A percentile compares a stretch with the other conserved stretches of the same genome.
Evolutionary conservation across 768 basidiomycete genomes (phyloP).

Genomic region (Coprinopsis cinerea): DNA sequence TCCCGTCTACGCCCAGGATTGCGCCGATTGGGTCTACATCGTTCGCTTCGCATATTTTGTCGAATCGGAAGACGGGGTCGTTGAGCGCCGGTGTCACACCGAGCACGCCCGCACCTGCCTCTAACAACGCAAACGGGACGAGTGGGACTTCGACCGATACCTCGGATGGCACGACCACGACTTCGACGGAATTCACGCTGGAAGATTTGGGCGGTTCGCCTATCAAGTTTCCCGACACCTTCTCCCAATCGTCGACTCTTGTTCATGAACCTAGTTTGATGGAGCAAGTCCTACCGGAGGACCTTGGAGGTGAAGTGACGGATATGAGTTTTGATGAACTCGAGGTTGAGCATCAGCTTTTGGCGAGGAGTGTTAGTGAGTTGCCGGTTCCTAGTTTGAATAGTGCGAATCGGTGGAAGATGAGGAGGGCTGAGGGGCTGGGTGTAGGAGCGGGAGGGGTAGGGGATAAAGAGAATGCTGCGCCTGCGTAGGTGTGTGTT

Average conservation of each 20-base stretch:
- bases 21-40: slow-evolving; percentile 5
- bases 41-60: slow-evolving; percentile 10
- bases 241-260: slow-evolving; percentile 26
- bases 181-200: no score
- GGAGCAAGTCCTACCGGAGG: slow-evolving; percentile 54
- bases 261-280: slow-evolving; percentile 49
- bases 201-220: not conserved
- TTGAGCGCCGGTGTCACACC: no score
- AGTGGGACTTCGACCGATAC: no score
- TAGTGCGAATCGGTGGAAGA: slow-evolving; percentile 13
- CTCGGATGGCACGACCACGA: no score
- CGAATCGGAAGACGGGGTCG: slow-evolving; percentile 17
- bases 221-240: not conserved
- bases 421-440: slow-evolving; percentile 21
- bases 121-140: no score
- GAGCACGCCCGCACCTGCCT: no score
- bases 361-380: slow-evolving; percentile 22
- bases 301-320: slow-evolving; percentile 39
- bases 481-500: slow-evolving; percentile 3
- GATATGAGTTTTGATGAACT: slow-evolving; percentile 54
- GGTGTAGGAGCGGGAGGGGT: slow-evolving; percentile 45
- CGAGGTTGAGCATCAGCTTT: slow-evolving; percentile 19
- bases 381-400: slow-evolving; percentile 11
- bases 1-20: no score
- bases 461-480: slow-evolving; percentile 38